phyloP scores from a whole-genome alignment of 2,329 filamentous ascomycete species.

The Colletotrichum noveboracense region DNA sequence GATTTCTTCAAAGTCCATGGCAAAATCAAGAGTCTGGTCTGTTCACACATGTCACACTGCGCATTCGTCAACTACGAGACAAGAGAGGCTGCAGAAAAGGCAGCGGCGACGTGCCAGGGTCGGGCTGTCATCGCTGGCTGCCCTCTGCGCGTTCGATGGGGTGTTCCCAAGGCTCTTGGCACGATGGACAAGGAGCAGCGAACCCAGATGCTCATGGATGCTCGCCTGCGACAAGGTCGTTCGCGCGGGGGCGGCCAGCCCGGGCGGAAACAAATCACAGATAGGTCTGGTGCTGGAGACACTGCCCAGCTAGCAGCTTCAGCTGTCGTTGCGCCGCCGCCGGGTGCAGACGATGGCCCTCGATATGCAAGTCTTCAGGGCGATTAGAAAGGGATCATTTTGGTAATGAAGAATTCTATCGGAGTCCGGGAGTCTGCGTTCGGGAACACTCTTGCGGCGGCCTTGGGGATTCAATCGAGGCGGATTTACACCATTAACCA shows the following conservation, averaged over 20 bases:
- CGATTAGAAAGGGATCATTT: slow-evolving; percentile 57
- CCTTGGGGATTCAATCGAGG: not conserved
- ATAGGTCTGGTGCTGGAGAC: not conserved
- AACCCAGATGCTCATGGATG: slow-evolving; percentile 80
- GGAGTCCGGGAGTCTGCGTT: slow-evolving; percentile 6
- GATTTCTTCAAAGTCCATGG: slow-evolving; percentile 90
- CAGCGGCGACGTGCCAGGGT: slow-evolving; percentile 84
- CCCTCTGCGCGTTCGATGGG: slow-evolving; percentile 90
- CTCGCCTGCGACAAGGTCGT: slow-evolving; percentile 47
- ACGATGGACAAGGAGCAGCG: slow-evolving; percentile 89
- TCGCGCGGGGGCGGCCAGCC: slow-evolving; percentile 24
- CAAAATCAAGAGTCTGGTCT: slow-evolving; percentile 89
- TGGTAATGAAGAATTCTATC: not conserved
- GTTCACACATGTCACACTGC: slow-evolving; percentile 96
- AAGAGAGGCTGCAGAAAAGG: slow-evolving; percentile 82
- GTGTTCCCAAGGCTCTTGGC: slow-evolving; percentile 88
- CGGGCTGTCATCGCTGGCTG: slow-evolving; percentile 90
- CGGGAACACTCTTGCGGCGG: not conserved
- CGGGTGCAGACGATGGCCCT: slow-evolving; percentile 73
- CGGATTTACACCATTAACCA: not conserved
- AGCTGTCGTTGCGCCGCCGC: slow-evolving; percentile 72
- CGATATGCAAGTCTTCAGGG: slow-evolving; percentile 87
- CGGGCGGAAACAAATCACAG: slow-evolving; percentile 14
- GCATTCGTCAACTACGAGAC: slow-evolving; percentile 95
- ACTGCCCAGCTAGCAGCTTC: slow-evolving; percentile 20